These are phyloP conservation scores for Colletotrichum simmondsii DNA, from an alignment of 2,329 filamentous ascomycete genomes.

Conservation along the genomic window DNA sequence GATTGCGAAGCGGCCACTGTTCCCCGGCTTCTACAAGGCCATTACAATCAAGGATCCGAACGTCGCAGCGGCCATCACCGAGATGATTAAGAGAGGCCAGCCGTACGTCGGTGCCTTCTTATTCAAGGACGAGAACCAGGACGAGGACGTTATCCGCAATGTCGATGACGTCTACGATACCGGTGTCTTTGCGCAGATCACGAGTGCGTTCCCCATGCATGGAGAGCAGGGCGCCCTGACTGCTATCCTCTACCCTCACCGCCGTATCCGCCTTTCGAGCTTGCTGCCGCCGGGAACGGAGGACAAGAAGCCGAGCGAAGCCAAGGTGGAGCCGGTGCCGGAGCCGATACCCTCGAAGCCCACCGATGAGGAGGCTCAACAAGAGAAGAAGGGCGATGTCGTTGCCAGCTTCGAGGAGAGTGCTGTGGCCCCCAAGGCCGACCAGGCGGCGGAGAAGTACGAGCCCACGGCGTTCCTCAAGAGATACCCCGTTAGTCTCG, in stretches of 20 bases:
- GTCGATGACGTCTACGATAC: conserved; percentile 93
- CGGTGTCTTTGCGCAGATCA: conserved; percentile 97
- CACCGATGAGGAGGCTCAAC: conserved; percentile 60
- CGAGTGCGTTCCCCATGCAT: conserved; percentile 91
- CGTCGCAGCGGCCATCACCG: conserved; percentile 90
- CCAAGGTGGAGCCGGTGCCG: conserved; percentile 61
- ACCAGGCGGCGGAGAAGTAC: conserved; percentile 67
- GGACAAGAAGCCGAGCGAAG: conserved; percentile 62
- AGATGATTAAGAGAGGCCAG: conserved; percentile 96
- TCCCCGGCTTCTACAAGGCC: conserved; percentile 98
- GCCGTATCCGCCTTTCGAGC: conserved; percentile 89
- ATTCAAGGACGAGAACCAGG: conserved; percentile 94
- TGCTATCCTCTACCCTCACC: conserved; percentile 94
- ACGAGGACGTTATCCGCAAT: conserved; percentile 92
- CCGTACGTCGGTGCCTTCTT: conserved; percentile 97
- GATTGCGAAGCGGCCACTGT: conserved; percentile 91
- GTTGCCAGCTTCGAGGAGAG: conserved; percentile 97
- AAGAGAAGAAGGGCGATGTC: conserved; percentile 88
- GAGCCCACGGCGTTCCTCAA: conserved; percentile 92
- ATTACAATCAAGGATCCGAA: conserved; percentile 95
- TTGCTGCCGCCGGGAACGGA: conserved; percentile 76
- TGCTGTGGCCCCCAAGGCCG: conserved; percentile 69
- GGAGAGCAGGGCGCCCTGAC: conserved; percentile 89
- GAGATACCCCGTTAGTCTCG: conserved; percentile 91
- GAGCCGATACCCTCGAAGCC: conserved; percentile 69